Conservation (phyloP, 352 stramenopile species). For the Globisporangium spiculum region DNA sequence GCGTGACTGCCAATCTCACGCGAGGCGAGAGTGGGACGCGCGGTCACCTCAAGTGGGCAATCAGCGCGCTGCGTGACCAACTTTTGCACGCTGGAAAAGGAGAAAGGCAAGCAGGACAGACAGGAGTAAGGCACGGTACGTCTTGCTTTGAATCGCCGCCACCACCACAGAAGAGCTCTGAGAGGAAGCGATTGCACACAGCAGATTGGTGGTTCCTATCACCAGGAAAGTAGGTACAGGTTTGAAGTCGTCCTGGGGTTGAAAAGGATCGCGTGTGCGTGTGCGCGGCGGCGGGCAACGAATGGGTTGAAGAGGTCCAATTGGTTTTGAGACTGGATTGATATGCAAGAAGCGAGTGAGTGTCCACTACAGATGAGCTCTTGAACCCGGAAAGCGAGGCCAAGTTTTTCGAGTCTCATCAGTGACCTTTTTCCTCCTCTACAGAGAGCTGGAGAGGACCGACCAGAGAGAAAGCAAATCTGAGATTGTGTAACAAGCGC, state of each 20-base stretch:
- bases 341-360: too few relatives aligned
- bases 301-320: neutral
- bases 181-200: neutral
- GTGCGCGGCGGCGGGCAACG: neutral
- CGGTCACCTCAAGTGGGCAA: neutral
- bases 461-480: too few relatives aligned
- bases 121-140: neutral
- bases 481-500: too few relatives aligned
- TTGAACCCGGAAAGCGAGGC: neutral
- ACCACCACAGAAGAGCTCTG: too few relatives aligned
- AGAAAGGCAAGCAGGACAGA: neutral
- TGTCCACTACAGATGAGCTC: too few relatives aligned
- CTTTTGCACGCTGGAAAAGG: neutral
- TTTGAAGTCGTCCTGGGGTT: neutral
- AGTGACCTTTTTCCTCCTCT: too few relatives aligned
- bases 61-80: constrained; percentile 1
- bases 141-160: neutral
- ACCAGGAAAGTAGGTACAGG: neutral
- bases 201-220: too few relatives aligned
- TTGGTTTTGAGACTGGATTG: too few relatives aligned
- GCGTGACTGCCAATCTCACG: neutral
- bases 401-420: neutral
- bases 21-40: neutral
- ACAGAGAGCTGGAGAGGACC: too few relatives aligned
- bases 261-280: neutral